A percentile compares a stretch with the other conserved stretches of the same genome.
Conservation (phyloP, 768 basidiomycete species). For the Pholiota conissans region DNA sequence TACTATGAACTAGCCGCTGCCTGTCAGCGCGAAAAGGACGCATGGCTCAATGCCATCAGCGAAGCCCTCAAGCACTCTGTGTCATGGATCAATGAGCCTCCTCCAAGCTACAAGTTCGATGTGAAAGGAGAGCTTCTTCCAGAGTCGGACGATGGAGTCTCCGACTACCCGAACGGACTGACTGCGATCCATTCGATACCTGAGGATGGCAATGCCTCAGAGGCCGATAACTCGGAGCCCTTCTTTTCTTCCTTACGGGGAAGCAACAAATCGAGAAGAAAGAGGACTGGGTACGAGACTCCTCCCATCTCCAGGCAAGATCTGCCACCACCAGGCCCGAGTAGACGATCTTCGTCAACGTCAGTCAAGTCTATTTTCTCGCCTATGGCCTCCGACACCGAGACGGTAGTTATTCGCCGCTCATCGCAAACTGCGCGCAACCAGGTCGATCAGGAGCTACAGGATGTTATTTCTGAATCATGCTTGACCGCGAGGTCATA, state of each 20-base stretch:
- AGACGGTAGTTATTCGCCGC: constrained; percentile 66
- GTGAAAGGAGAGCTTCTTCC: constrained; percentile 39
- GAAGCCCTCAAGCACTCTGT: constrained; percentile 46
- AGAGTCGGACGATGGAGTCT: constrained; percentile 39
- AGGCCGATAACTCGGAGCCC: constrained; percentile 34
- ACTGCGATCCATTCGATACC: constrained; percentile 62
- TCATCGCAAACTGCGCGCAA: constrained; percentile 64
- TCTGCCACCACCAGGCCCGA: constrained; percentile 30
- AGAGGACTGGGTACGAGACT: constrained; percentile 24
- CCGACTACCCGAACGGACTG: constrained; percentile 39
- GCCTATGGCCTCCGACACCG: constrained; percentile 50
- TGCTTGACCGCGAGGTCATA: constrained; percentile 69
- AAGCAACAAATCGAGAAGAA: constrained; percentile 29
- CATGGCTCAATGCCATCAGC: constrained; percentile 79
- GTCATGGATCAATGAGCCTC: constrained; percentile 60
- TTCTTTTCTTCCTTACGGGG: constrained; percentile 32
- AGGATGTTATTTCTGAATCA: constrained; percentile 78
- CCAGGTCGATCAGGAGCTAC: constrained; percentile 74
- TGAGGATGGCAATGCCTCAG: constrained; percentile 38
- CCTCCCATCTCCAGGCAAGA: constrained; percentile 20
- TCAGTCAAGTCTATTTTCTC: constrained; percentile 64
- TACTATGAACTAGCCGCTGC: constrained; percentile 86
- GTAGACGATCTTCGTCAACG: constrained; percentile 63
- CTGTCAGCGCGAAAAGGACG: constrained; percentile 78
- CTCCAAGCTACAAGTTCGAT: constrained; percentile 58